A percentile compares a stretch with the other conserved stretches of the same genome.
phyloP scores from a whole-genome alignment of 192 early-diverging fungal species.

The Backusella tarrabulga region DNA sequence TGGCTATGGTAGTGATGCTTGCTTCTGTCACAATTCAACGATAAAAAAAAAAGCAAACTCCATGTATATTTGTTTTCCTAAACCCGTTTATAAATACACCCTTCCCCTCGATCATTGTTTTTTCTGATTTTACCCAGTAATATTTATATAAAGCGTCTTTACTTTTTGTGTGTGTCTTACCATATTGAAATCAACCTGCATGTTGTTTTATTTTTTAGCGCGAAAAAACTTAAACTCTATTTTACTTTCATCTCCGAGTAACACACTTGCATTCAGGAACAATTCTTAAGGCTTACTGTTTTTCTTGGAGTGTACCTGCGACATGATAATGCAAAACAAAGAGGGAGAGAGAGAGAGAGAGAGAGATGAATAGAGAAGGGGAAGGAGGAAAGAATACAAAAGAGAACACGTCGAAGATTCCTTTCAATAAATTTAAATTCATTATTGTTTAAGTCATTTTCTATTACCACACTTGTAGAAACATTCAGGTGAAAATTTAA shows the following conservation, averaged over 20 bases:
- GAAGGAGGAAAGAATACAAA: not conserved
- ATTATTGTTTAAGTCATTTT: not conserved
- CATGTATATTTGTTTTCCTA: not conserved
- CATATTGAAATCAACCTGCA: not conserved
- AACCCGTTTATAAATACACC: not conserved
- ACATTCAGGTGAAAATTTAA: not conserved
- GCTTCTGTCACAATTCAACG: constrained; percentile 5
- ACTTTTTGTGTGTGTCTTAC: not conserved
- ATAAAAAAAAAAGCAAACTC: not conserved
- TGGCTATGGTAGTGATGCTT: constrained; percentile 39
- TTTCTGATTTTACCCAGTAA: not conserved
- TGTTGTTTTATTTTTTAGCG: not conserved
- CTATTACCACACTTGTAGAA: not conserved
- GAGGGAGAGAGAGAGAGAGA: not conserved
- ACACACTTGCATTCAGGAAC: not conserved
- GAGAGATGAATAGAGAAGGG: no score
- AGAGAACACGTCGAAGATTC: not conserved
- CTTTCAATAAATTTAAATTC: not conserved
- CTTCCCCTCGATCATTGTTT: not conserved
- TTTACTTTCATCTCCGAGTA: not conserved
- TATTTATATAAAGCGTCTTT: not conserved
- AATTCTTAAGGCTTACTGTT: not conserved
- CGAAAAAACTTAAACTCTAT: not conserved
- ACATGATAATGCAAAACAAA: not conserved
- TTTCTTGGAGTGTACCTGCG: not conserved